These are phyloP conservation scores for Blastocystis sp. DNA, from an alignment of 352 stramenopile genomes.

Conservation along the genomic window DNA sequence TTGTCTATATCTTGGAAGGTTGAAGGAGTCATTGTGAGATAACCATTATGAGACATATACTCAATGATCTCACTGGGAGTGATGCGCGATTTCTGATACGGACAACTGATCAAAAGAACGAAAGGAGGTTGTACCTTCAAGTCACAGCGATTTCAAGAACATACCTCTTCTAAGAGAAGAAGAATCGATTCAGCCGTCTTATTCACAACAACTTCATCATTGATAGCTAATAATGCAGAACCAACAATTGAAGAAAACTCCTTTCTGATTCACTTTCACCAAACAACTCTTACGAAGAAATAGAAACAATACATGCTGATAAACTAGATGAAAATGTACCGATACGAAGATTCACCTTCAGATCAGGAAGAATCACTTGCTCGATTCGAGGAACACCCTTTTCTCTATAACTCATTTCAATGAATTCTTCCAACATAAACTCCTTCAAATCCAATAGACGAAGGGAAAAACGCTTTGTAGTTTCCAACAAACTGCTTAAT, in stretches of 20 bases:
- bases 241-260: not conserved
- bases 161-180: not conserved
- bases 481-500: not conserved
- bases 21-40: not conserved
- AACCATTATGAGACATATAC: not conserved
- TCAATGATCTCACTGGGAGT: not conserved
- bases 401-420: not conserved
- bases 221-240: constrained; percentile 1
- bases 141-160: not conserved
- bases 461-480: not conserved
- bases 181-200: constrained; percentile 14
- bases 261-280: not conserved
- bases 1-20: too few species aligned
- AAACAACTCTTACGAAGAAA: constrained; percentile 4
- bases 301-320: not conserved
- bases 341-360: not conserved
- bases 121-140: not conserved
- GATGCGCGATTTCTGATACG: not conserved
- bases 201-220: constrained; percentile 27
- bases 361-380: not conserved
- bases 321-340: not conserved
- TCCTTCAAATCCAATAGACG: not conserved
- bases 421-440: not conserved
- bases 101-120: not conserved
- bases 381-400: constrained; percentile 2